Evolutionary conservation across 2,329 filamentous ascomycete genomes (phyloP), one percentile per base, ranked within the genome.

Genomic region (Colletotrichum costaricense): DNA sequence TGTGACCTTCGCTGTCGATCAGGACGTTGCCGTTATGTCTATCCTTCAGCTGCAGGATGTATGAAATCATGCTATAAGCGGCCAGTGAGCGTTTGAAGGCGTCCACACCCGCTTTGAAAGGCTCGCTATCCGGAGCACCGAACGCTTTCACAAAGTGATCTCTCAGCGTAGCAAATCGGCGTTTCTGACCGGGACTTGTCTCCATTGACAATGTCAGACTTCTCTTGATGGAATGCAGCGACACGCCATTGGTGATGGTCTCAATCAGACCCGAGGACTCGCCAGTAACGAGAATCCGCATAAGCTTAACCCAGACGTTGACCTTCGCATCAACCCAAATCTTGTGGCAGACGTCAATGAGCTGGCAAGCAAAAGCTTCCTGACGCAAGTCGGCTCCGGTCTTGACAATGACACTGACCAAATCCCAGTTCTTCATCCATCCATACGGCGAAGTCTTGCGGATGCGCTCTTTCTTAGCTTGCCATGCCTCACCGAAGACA

Each of bases 341-440:
- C 83, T 93, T 94, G 79, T 93, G 89, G 82, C 94, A 97, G 14
- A 95, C 93, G 70, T 91, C 88, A 76, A 97, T 97, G 57, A 97
- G 88, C 83, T 97, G 94, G 80, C 94, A 96, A 7, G 94, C 94
- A 81, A 97, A 97, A 0, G 94, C 94, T 82, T 97, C 94, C 84
- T 97, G 94, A 63, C 94, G 89, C 74, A 97, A 85, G 82, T 97
- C 94, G 2, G 93, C 93, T 3, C 94, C 94, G 12, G 94, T 97
- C 85, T 97, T 97, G 77, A 97, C 93, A 79, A 97, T 97, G 73
- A 97, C 94, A 79, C 93, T 95, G 75, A 97, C 88, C 28, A 97
- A 87, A 78, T 97, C 94, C 94, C 94, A 97, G 79, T 95, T 96
- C 84, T 94, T 94, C 92, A 95, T 94, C 91, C 93, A 95, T 11